Percentiles rank a stretch among this genome's conserved stretches.
Conservation (phyloP, 768 basidiomycete genomes). For the Mycena kentingensis region DNA sequence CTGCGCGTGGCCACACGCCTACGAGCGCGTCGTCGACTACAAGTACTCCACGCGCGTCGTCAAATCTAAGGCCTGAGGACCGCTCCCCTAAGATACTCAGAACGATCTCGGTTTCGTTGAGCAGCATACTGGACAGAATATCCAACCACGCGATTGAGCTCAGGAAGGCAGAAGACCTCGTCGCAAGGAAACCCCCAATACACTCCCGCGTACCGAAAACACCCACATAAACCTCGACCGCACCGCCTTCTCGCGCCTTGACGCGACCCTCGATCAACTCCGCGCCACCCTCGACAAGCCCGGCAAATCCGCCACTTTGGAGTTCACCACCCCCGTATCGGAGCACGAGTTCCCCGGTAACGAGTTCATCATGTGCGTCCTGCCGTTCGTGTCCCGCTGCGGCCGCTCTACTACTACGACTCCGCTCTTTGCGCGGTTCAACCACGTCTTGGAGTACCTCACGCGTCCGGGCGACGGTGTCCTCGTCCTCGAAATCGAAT, state of each 20-base stretch:
- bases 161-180: constrained; percentile 42
- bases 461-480: constrained; percentile 26
- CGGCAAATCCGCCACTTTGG: constrained; percentile 28
- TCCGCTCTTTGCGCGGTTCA: constrained; percentile 41
- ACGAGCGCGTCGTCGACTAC: constrained; percentile 33
- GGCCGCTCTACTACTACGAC: constrained; percentile 34
- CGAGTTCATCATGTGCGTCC: constrained; percentile 41
- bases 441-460: constrained; percentile 40
- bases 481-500: constrained; percentile 38
- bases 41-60: constrained; percentile 6
- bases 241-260: constrained; percentile 19
- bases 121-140: constrained; percentile 39
- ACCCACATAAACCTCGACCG: constrained; percentile 18
- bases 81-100: no score
- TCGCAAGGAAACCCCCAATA: constrained; percentile 5
- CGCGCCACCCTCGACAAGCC: constrained; percentile 17
- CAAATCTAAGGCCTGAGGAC: no score
- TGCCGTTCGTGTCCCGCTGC: constrained; percentile 43
- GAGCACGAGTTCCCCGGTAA: constrained; percentile 36
- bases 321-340: constrained; percentile 43
- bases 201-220: constrained; percentile 10
- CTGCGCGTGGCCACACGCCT: constrained; percentile 46
- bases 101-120: constrained; percentile 35
- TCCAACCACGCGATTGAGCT: constrained; percentile 46
- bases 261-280: constrained; percentile 25